Base-by-base conservation (phyloP, 2,329 filamentous ascomycete genomes). In the Claviceps monticola region DNA sequence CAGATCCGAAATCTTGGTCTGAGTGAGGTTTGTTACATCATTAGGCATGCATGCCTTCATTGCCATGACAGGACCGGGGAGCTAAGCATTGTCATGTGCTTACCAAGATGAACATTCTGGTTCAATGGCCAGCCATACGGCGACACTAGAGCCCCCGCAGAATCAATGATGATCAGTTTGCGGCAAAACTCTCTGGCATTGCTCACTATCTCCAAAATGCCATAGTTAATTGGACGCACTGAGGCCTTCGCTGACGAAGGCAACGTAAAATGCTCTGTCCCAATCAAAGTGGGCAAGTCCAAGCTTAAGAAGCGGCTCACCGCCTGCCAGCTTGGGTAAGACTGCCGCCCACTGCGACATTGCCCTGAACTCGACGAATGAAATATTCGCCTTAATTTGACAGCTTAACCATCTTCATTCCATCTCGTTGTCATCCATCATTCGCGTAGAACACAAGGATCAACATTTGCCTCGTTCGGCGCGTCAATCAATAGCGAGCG, bases 1-100 rank as follows among this genome's bases (percentile, higher is more conserved):
- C 60, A 98, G 77, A 73, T 98, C 93, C 60, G 89, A 84, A 60
- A 98, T 83, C 59, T 93, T 95, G 44, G 89, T 93, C 93, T 95
- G 56, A 36, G 36, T 21, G 38, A 50, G 19, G 19, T 44, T 21
- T 3, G 14, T 43, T 43, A 3, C 26, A 44, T 26, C 29, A 37
- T 46, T 36, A 46, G 43, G 7, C 43, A 17, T 14, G 43, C 4
- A 17, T 14, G 43, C 4, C 14, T 34, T 34, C 19, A 46, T 46
- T 23, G 23, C 23, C 16, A 21, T 44, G 19, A 44, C 42, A 26
- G 29, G 29, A 23, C 7, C 21, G 42, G 19, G 6, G 13, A 14
- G 34, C 34, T 11, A 17, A 21, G 36, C 43, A 43, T 26, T 46
- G 49, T 17, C 39, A 47, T 29, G 17, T 17, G 56, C 60, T 49